Evolutionary conservation across 176 grass and related monocot species (phyloP), one percentile per base, ranked within the genome.

Genomic region (Oryza meyeriana): DNA sequence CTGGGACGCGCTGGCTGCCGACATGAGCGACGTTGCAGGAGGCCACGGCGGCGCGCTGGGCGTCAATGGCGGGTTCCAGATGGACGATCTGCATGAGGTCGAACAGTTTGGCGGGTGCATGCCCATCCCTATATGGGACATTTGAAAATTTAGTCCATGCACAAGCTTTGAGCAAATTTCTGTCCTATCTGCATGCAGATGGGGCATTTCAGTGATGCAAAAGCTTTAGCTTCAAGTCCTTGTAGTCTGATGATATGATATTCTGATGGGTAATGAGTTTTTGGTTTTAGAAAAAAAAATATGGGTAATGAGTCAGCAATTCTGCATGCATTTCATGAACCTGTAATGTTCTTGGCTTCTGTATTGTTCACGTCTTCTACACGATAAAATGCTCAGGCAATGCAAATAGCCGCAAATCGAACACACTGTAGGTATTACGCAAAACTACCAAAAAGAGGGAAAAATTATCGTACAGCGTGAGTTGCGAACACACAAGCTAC

Each of bases 111-210:
- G 87, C 2, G 66, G 78, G 52, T 81, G 71, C 79, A 73, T 99
- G 85, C 89, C 96, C 22, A 88, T 99, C 82, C 86, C 93, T 33
- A 87, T 94, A 26, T 99, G 97, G 97, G 93, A 99, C 72, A 83
- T 95, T 41, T 95, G 77, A 95, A 68, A 22, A 4, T 44, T 16
- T 20, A 77, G 33, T 40, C 32, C 78, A 81, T 39, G 83, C 71
- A 64, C 17, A 36, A 81, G 78, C 55, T 24, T 29, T 50, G 10
- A 50, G 8, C 32, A 42, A 73, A 38, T 57, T 80, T 12, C 30
- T 63, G 38, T 12, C 8, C 25, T 72, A n/a, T 64, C 66, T 82
- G 24, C 42, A 69, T 69, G 33, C 32, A 34, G 57, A 58, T 77
- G 40, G 57, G 57, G 6, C 32, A 8, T 58, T 30, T 39, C 6